These are phyloP conservation scores for Chrysosporium queenslandicum DNA, from an alignment of 2,329 filamentous ascomycete species.

Conservation along the genomic window DNA sequence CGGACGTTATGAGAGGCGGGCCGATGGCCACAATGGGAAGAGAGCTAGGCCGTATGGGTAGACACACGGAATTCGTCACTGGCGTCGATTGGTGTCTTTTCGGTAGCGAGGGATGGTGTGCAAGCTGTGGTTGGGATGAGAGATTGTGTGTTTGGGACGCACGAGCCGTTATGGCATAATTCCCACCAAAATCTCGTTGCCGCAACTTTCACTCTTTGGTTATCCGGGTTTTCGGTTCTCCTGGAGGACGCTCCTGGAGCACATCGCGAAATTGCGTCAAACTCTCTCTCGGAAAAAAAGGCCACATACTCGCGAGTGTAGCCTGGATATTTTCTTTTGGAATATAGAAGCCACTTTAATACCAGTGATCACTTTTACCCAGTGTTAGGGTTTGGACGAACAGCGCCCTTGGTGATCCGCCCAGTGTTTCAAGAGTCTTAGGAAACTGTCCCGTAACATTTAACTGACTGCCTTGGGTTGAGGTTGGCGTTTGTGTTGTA, in stretches of 20 bases:
- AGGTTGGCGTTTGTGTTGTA: slow-evolving; percentile 1
- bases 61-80: slow-evolving; percentile 90
- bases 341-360: not conserved
- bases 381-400: not conserved
- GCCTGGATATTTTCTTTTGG: not conserved
- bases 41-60: slow-evolving; percentile 77
- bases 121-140: slow-evolving; percentile 91
- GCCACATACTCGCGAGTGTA: not conserved
- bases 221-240: not conserved
- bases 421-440: not conserved
- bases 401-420: not conserved
- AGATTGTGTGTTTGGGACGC: slow-evolving; percentile 87
- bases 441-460: not conserved
- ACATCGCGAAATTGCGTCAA: not conserved
- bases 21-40: slow-evolving; percentile 44
- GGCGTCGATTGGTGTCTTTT: slow-evolving; percentile 98
- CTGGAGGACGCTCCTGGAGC: no score
- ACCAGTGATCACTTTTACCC: not conserved
- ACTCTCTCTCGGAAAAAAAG: not conserved
- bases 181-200: not conserved
- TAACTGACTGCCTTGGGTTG: slow-evolving; percentile 1
- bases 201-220: not conserved
- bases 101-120: slow-evolving; percentile 89
- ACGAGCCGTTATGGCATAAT: slow-evolving; percentile 47
- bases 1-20: slow-evolving; percentile 32